Conservation (phyloP, 1,139 yeast genomes). For the Saccharomyces hybrid region DNA sequence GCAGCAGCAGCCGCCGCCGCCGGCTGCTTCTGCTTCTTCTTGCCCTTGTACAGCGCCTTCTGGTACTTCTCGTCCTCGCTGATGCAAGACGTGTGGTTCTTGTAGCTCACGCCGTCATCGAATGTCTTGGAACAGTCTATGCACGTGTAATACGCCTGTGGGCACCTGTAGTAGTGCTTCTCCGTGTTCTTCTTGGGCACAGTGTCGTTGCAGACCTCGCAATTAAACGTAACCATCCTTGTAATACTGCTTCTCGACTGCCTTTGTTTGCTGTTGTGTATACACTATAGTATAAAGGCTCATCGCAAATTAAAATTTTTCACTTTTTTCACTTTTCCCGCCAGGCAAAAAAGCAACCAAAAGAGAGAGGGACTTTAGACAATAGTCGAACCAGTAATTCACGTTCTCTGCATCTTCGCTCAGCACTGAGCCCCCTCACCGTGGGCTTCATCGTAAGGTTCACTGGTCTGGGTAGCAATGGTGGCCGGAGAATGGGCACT, state of each 20-base stretch:
- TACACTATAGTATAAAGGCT: not conserved
- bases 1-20: not conserved
- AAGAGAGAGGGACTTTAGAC: not conserved
- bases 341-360: not conserved
- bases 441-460: not conserved
- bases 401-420: not conserved
- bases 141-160: slow-evolving; percentile 84
- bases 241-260: too few relatives aligned
- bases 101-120: slow-evolving; percentile 56
- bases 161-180: slow-evolving; percentile 75
- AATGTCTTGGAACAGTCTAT: slow-evolving; percentile 90
- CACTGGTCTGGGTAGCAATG: not conserved
- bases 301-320: slow-evolving; percentile 1
- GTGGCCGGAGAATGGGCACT: too few relatives aligned
- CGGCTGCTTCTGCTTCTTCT: slow-evolving; percentile 29
- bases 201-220: slow-evolving; percentile 75
- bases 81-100: slow-evolving; percentile 78
- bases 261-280: not conserved
- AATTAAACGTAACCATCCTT: slow-evolving; percentile 37
- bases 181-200: slow-evolving; percentile 79
- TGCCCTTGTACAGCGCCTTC: slow-evolving; percentile 70
- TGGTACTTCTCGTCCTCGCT: slow-evolving; percentile 94
- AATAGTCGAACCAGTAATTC: not conserved
- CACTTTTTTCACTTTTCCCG: not conserved
- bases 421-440: not conserved